Percentiles rank a stretch among this genome's conserved stretches.
Evolutionary conservation across 495 filamentous ascomycete species (phyloP).

Genomic region (Hypomontagnella monticulosa): DNA sequence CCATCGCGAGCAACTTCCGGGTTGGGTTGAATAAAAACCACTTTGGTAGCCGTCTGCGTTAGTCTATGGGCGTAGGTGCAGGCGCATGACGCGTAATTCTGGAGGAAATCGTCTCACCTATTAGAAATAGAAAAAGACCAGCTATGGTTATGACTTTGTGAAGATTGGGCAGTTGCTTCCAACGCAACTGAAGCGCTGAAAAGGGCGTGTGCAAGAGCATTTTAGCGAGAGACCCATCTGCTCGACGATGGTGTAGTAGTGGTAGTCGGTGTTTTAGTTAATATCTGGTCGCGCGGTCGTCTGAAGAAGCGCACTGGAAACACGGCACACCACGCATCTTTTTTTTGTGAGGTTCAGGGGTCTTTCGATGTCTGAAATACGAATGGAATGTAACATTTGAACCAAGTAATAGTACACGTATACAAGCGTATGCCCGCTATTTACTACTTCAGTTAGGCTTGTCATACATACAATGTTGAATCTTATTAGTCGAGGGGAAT

Average conservation of each 20-base stretch:
- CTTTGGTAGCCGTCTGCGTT: slow-evolving; percentile 1
- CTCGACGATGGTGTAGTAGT: slow-evolving; percentile 10
- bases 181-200: slow-evolving; percentile 33
- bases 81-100: not conserved
- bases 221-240: slow-evolving; percentile 28
- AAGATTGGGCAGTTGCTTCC: slow-evolving; percentile 37
- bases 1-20: slow-evolving; percentile 32
- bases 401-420: not conserved
- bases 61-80: not conserved
- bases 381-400: not conserved
- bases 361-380: not conserved
- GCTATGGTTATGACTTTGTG: slow-evolving; percentile 30
- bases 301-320: not conserved
- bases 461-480: not conserved
- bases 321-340: not conserved
- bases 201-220: slow-evolving; percentile 34
- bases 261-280: not conserved
- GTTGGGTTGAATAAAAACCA: slow-evolving; percentile 31
- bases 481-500: slow-evolving; percentile 6
- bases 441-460: not conserved
- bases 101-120: slow-evolving; percentile 10
- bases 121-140: slow-evolving; percentile 16
- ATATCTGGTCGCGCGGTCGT: not conserved
- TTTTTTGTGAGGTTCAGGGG: not conserved
- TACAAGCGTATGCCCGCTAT: not conserved